Evolutionary conservation across 2,329 filamentous ascomycete genomes (phyloP), one percentile per base, ranked within the genome.

Genomic region (Nemania sp.): DNA sequence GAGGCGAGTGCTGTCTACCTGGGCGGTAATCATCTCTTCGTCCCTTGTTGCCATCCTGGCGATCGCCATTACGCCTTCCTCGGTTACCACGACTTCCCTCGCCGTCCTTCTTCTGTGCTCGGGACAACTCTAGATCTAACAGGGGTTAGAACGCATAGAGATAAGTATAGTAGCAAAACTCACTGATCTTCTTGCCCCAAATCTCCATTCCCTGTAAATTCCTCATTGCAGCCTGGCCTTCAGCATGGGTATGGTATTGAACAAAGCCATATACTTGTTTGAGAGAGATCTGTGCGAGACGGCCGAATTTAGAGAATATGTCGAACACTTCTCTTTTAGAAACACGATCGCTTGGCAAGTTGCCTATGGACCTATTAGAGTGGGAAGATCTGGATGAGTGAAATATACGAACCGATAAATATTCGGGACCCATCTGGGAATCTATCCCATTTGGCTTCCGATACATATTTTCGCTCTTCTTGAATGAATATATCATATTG

Each of bases 201-300:
- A 98, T 89, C 71, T 93, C 88, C 47, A 89, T 87, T 10, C 93
- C 93, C 80, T 98, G 93, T 69, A 98, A 89, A 41, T 86, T 86
- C 41, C 92, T 85, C 73, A 98, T 86, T 4, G 95, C 95, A 53
- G 86, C 85, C 64, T 87, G 85, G 71, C 94, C 97, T 76, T 95
- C 91, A 2, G 87, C 85, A 3, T 90, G 83, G 32, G 93, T 90
- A 72, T 97, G 87, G 73, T 97, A 99, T 78, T 98, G 96, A 41
- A 98, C 94, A 77, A 98, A 99, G 1, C 96, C 96, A 80, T 97
- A 98, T 1, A 94, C 94, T 72, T 96, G 94, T 80, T 98, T 98
- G 74, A 98, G 93, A 0, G 94, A 97, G 68, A 98, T 96, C 78
- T 99, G 96, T 1, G 94, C 95, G 54, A 99, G 84, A 69, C 90